A percentile compares a stretch with the other conserved stretches of the same genome.
These are phyloP conservation scores for Monosporozyma unispora DNA, from an alignment of 805 yeast species.

Conservation along the genomic window DNA sequence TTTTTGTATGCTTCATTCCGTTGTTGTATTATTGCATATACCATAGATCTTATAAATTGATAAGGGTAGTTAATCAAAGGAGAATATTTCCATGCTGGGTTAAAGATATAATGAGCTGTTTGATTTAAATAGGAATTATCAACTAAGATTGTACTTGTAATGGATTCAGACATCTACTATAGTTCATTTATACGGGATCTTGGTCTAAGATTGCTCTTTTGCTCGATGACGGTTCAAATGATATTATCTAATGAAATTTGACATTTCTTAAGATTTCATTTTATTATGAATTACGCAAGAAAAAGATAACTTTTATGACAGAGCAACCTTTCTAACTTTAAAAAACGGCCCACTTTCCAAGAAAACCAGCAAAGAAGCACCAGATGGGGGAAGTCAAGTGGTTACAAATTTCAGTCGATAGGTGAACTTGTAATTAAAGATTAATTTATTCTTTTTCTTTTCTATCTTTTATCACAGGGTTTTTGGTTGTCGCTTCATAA, in stretches of 20 bases:
- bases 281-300: background rate
- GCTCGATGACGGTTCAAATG: background rate
- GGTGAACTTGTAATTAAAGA: background rate
- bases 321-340: background rate
- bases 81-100: constrained; percentile 6
- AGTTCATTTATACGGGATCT: background rate
- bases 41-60: constrained; percentile 10
- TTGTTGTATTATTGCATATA: constrained; percentile 9
- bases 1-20: background rate
- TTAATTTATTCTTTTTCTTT: background rate
- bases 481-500: too few relatives aligned
- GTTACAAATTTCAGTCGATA: background rate
- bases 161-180: background rate
- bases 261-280: background rate
- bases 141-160: background rate
- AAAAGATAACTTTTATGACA: too few relatives aligned
- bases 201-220: background rate
- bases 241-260: background rate
- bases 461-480: too few relatives aligned
- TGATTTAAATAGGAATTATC: background rate
- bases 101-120: background rate
- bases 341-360: too few relatives aligned
- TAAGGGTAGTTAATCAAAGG: constrained; percentile 14
- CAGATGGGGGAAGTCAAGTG: background rate
- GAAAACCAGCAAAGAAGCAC: background rate